phyloP scores from a whole-genome alignment of 495 filamentous ascomycete genomes.

The Penicillium atrosanguineum region DNA sequence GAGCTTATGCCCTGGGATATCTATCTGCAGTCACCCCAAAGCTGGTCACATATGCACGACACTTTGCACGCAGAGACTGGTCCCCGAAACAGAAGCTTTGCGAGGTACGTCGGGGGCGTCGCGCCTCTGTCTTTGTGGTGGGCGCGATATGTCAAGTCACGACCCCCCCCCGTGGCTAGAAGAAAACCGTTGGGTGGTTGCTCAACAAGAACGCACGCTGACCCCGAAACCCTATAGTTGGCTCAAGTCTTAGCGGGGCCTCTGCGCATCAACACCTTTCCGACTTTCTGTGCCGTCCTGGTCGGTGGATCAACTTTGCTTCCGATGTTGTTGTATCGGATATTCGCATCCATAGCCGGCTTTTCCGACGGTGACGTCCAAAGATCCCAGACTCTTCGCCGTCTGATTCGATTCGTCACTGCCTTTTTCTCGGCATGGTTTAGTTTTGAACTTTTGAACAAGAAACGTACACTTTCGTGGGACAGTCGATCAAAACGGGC shows the following conservation, averaged over 20 bases:
- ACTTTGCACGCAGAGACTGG: slow-evolving; percentile 45
- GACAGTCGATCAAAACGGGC: slow-evolving; percentile 4
- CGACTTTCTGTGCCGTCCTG: slow-evolving; percentile 75
- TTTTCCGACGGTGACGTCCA: slow-evolving; percentile 15
- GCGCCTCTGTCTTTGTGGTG: background rate
- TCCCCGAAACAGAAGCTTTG: slow-evolving; percentile 35
- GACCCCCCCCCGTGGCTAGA: background rate
- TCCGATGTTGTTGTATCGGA: slow-evolving; percentile 38
- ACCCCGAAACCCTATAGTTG: slow-evolving; percentile 27
- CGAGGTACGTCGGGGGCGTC: slow-evolving; percentile 32
- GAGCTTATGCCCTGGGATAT: slow-evolving; percentile 75
- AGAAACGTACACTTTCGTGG: slow-evolving; percentile 25
- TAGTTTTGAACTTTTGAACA: slow-evolving; percentile 47
- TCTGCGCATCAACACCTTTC: slow-evolving; percentile 57
- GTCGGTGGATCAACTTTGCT: slow-evolving; percentile 75
- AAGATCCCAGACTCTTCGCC: slow-evolving; percentile 16
- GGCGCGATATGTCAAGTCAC: slow-evolving; percentile 6
- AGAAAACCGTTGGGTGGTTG: background rate
- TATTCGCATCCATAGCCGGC: slow-evolving; percentile 25
- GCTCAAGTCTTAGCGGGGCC: slow-evolving; percentile 34
- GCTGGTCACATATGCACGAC: slow-evolving; percentile 54
- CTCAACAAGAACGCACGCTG: slow-evolving; percentile 3
- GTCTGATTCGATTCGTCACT: slow-evolving; percentile 37
- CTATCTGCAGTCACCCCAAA: slow-evolving; percentile 67
- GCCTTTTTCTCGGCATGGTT: slow-evolving; percentile 49